Evolutionary conservation across 306 rosid genomes (phyloP).

Genomic region (Casuarina glauca): DNA sequence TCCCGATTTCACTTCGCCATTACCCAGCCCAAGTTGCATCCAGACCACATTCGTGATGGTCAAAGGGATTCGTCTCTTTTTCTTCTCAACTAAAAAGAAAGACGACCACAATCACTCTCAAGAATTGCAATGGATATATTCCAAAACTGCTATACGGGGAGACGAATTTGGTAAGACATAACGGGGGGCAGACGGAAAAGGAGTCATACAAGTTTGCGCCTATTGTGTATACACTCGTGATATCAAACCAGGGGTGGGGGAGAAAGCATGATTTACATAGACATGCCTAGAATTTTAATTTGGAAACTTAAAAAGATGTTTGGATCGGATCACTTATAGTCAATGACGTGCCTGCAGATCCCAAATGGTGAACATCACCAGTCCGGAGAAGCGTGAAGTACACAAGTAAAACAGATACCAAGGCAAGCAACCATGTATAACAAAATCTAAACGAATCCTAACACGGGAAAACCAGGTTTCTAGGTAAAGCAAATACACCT

Average conservation of each 20-base stretch:
- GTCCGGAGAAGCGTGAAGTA: background rate
- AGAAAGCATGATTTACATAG: background rate
- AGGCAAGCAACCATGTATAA: slow-evolving; percentile 1
- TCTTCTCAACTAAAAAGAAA: no score
- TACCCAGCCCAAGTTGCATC: no score
- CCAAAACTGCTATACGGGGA: no score
- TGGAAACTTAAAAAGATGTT: background rate
- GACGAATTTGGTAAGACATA: no score
- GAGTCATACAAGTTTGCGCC: background rate
- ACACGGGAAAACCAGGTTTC: background rate
- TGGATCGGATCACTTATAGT: background rate
- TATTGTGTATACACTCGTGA: background rate
- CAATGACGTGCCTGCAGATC: background rate
- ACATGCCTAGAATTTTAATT: background rate
- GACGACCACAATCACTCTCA: no score
- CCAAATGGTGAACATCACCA: background rate
- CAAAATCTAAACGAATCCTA: background rate
- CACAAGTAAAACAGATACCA: background rate
- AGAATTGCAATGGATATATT: no score
- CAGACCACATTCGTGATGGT: no score
- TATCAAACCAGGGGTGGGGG: background rate
- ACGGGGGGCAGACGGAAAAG: no score
- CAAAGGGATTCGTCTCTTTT: no score
- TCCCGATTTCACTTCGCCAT: no score
- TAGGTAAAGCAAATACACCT: background rate